phyloP scores from a whole-genome alignment of 2,329 filamentous ascomycete genomes.

The Rhinocladiella mackenziei region DNA sequence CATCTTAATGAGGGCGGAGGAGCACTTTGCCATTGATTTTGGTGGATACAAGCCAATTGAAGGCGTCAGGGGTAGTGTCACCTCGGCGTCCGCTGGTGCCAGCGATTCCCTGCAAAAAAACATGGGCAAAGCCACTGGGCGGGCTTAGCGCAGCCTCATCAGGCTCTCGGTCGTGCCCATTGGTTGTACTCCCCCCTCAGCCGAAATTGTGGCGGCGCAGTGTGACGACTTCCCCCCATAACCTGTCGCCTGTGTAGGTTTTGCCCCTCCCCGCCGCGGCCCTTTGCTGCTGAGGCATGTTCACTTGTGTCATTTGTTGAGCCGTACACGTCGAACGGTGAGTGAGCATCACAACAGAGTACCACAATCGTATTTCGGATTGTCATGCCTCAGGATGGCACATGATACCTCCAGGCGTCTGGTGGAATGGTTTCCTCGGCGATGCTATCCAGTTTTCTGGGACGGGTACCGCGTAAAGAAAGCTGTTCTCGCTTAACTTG shows the following conservation, averaged over 20 bases:
- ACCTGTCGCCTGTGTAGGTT: neutral
- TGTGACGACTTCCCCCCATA: slow-evolving; percentile 3
- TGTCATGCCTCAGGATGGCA: no score
- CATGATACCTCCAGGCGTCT: no score
- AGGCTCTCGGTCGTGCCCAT: neutral
- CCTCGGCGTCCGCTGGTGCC: no score
- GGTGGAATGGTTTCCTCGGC: neutral
- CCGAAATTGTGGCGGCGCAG: slow-evolving; percentile 5
- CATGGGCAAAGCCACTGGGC: no score
- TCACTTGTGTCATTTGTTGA: neutral
- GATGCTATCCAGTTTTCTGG: neutral
- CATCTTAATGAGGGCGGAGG: slow-evolving; percentile 10
- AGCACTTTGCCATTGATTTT: no score
- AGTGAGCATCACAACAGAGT: neutral
- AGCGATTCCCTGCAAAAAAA: neutral
- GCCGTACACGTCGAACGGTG: neutral
- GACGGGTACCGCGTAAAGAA: neutral
- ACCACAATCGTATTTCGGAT: neutral
- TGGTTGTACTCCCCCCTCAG: neutral
- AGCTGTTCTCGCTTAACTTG: neutral
- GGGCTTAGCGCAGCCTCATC: slow-evolving; percentile 6
- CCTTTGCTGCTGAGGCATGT: slow-evolving; percentile 11
- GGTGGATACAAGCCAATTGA: slow-evolving; percentile 14
- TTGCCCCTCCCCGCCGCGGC: slow-evolving; percentile 7
- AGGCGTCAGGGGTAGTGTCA: slow-evolving; percentile 6